Base-by-base conservation (phyloP, 257 asterid genomes). In the Cordia subcordata region DNA sequence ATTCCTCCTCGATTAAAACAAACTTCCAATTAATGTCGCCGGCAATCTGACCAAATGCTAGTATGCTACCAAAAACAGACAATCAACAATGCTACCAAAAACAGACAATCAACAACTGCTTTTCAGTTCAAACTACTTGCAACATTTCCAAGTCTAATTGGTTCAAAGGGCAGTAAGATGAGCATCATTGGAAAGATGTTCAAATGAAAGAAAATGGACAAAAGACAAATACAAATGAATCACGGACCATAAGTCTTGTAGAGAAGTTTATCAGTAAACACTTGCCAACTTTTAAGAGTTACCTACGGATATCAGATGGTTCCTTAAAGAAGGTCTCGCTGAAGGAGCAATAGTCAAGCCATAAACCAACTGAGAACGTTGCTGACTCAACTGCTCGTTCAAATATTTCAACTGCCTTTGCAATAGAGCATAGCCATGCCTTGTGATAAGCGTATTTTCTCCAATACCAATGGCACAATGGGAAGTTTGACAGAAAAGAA, bases 391-490 rank as follows among this genome's bases (percentile, higher is more conserved):
- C 78, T 53, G 82, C 92, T 37, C 67, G 77, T 63, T 91, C 98
- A 71, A 77, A 91, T 60, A 82, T 68, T 69, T 79, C 77, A 76
- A 82, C 77, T 65, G 94, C 96, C 72, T 82, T 85, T 40, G 64
- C 68, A 66, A 79, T 70, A 73, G 76, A 71, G 55, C 86, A 75
- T 51, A 80, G 65, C 68, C 86, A 84, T 49, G 84, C 82, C 73
- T 71, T 73, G 64, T 71, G 88, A 76, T 79, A 60, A 51, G 94
- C 94, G 80, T 85, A 91, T 72, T 76, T 82, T 53, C 72, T 80
- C 92, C 94, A 77, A 62, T 83, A 85, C 94, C 96, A 85, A 64
- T 91, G 94, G 74, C 98, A 91, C 80, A 87, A 67, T 19, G 94
- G 98, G 74, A 78, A 91, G 53, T 58, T 76, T 27, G 82, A 76